Evolutionary conservation across 345 rosid species (phyloP).

Genomic region (Turnera subulata): DNA sequence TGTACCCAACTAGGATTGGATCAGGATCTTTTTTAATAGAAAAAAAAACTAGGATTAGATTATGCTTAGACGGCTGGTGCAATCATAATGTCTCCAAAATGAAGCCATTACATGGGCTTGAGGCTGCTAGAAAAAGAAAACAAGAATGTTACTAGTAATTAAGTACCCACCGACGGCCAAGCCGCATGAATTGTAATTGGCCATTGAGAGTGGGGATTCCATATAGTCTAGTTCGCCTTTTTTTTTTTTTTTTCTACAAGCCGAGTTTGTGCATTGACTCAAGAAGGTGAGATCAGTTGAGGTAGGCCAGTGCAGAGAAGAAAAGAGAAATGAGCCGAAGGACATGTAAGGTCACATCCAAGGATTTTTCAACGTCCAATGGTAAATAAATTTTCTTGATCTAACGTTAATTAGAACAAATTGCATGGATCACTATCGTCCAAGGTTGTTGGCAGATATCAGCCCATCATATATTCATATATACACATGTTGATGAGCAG

Average conservation of each 20-base stretch:
- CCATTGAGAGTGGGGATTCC: constrained; percentile 27
- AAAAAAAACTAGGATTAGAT: neutral
- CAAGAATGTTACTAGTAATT: constrained; percentile 1
- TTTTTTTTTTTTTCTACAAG: constrained; percentile 9
- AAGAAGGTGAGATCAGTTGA: constrained; percentile 24
- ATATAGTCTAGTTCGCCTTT: constrained; percentile 23
- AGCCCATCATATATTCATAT: too few species aligned
- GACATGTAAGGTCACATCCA: constrained; percentile 26
- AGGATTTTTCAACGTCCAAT: too few species aligned
- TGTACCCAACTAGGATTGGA: too few species aligned
- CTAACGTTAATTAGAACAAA: too few species aligned
- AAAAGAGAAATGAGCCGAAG: constrained; percentile 6
- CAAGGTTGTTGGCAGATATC: too few species aligned
- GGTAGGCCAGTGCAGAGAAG: too few species aligned
- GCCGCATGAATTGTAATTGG: constrained; percentile 2
- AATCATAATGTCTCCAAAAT: constrained; percentile 37
- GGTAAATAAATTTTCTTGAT: too few species aligned
- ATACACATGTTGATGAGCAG: too few species aligned
- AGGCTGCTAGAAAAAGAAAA: constrained; percentile 11
- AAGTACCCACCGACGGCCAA: constrained; percentile 8
- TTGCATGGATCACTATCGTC: too few species aligned
- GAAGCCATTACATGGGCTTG: constrained; percentile 10
- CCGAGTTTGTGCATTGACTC: constrained; percentile 41
- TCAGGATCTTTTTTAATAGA: too few species aligned
- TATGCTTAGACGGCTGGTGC: constrained; percentile 1